Evolutionary conservation across 2,329 filamentous ascomycete species (phyloP).

Genomic region (Penicillium sp.): DNA sequence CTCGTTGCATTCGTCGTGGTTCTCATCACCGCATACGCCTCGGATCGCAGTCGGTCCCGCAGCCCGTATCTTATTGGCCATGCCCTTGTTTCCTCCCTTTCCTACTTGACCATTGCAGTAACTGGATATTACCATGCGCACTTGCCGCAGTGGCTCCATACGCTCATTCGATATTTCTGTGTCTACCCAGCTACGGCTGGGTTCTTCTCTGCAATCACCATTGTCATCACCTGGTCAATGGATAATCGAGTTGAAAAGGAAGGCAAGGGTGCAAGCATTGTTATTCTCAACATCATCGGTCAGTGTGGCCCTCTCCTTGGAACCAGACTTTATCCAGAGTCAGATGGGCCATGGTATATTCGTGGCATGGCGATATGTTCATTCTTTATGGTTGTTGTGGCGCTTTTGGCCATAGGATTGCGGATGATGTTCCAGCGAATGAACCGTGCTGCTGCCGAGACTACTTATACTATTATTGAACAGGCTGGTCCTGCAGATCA

Average conservation of each 20-base stretch:
- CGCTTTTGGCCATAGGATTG: conserved; percentile 55
- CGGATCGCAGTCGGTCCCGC: conserved; percentile 66
- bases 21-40: conserved; percentile 69
- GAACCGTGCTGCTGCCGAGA: conserved; percentile 42
- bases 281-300: conserved; percentile 77
- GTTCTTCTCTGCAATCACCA: conserved; percentile 80
- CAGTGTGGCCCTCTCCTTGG: conserved; percentile 76
- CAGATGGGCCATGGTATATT: conserved; percentile 63
- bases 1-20: conserved; percentile 72
- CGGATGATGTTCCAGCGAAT: conserved; percentile 54
- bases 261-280: conserved; percentile 74
- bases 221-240: conserved; percentile 84
- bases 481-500: conserved; percentile 11
- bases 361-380: conserved; percentile 65
- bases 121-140: conserved; percentile 47
- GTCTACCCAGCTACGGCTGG: conserved; percentile 77
- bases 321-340: conserved; percentile 62
- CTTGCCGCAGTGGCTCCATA: conserved; percentile 35
- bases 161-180: conserved; percentile 64
- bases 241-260: conserved; percentile 76
- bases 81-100: conserved; percentile 68
- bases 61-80: conserved; percentile 68
- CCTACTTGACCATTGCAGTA: conserved; percentile 61
- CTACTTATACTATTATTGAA: conserved; percentile 7
- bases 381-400: conserved; percentile 63